These are phyloP conservation scores for Tillandsia leiboldiana DNA, from an alignment of 176 grass and related monocot species.

Conservation along the genomic window DNA sequence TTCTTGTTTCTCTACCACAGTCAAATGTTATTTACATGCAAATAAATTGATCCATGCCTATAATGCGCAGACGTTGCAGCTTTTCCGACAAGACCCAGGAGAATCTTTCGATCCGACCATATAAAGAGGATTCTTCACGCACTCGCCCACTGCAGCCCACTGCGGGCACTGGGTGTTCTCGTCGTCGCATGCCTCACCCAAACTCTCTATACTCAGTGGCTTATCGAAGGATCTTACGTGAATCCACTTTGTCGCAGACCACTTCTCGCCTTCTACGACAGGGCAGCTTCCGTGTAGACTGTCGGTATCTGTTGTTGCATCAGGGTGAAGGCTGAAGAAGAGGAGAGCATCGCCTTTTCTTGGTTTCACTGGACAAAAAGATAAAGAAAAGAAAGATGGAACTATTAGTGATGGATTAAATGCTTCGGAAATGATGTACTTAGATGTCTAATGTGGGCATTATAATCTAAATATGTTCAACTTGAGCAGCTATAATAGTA, in stretches of 20 bases:
- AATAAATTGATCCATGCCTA: constrained; percentile 5
- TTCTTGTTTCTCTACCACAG: too few species aligned
- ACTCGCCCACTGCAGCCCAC: constrained; percentile 81
- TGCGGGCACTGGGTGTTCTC: constrained; percentile 43
- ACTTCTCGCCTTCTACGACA: constrained; percentile 46
- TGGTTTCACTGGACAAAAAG: constrained; percentile 37
- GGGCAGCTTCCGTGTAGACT: constrained; percentile 53
- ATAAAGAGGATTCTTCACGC: constrained; percentile 77
- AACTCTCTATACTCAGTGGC: neutral
- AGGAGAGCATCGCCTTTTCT: constrained; percentile 48
- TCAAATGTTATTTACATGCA: too few species aligned
- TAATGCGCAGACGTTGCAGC: constrained; percentile 53
- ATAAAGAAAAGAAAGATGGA: neutral
- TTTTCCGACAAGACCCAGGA: constrained; percentile 78
- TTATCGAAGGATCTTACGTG: constrained; percentile 27
- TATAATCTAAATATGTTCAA: neutral
- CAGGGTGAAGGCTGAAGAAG: constrained; percentile 44
- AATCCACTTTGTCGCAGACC: constrained; percentile 60
- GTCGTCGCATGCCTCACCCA: constrained; percentile 41
- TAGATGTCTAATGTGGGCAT: neutral
- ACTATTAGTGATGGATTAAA: constrained; percentile 1
- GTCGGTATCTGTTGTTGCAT: constrained; percentile 23
- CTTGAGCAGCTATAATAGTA: too few species aligned
- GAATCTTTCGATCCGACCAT: constrained; percentile 73
- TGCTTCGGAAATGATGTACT: neutral